Evolutionary conservation across 352 stramenopile species (phyloP).

Genomic region (Globisporangium iwayamae): DNA sequence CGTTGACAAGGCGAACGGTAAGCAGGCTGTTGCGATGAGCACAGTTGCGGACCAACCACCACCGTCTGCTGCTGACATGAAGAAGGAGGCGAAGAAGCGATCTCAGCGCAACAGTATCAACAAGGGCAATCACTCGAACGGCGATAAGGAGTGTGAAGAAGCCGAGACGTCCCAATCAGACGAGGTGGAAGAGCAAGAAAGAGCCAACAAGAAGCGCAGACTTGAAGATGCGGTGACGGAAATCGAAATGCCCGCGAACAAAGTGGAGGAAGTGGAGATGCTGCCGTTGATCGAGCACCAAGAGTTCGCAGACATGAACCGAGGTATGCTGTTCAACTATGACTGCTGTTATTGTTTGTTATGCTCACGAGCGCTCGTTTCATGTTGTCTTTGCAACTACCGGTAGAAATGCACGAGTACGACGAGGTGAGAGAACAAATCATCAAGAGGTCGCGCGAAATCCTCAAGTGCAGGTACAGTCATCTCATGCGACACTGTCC

Average conservation of each 20-base stretch:
- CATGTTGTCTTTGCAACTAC: background rate
- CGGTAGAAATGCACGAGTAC: constrained; percentile 85
- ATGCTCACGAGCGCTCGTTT: background rate
- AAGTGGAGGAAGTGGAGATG: background rate
- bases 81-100: constrained; percentile 8
- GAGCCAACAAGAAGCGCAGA: constrained; percentile 10
- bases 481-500: background rate
- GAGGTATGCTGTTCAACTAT: constrained; percentile 18
- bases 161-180: background rate
- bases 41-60: background rate
- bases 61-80: background rate
- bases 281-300: constrained; percentile 31
- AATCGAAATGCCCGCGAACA: background rate
- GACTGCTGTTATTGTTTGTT: background rate
- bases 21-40: background rate
- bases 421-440: constrained; percentile 92
- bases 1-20: background rate
- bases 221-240: background rate
- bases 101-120: constrained; percentile 1
- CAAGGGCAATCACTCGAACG: background rate
- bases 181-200: background rate
- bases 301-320: constrained; percentile 57
- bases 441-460: constrained; percentile 94
- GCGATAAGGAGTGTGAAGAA: background rate
- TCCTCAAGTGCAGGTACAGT: constrained; percentile 87